Evolutionary conservation across 2,329 filamentous ascomycete species (phyloP).

Genomic region (Apiospora malaysiana): DNA sequence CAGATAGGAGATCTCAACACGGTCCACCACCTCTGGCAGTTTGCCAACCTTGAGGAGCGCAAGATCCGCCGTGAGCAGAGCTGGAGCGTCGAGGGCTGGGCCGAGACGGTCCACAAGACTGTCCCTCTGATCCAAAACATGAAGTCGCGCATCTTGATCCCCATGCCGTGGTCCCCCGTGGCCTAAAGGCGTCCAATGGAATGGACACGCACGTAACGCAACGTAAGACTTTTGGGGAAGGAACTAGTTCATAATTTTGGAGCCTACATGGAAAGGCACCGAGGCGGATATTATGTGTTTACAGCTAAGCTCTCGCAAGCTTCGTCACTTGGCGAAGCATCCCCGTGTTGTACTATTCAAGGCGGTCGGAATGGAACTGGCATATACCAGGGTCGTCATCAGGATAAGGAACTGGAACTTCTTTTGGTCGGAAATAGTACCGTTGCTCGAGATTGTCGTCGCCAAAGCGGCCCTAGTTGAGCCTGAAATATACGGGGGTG

Average conservation of each 20-base stretch:
- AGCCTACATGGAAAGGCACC: background rate
- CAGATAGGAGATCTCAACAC: slow-evolving; percentile 98
- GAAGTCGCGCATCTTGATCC: slow-evolving; percentile 91
- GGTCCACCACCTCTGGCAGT: slow-evolving; percentile 98
- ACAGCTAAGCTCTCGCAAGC: background rate
- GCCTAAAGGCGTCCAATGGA: slow-evolving; percentile 59
- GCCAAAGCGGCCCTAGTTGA: background rate
- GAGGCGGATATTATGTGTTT: background rate
- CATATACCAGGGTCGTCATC: background rate
- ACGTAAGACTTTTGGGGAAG: background rate
- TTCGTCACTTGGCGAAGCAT: slow-evolving; percentile 23
- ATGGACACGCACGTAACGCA: background rate
- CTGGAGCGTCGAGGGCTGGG: slow-evolving; percentile 95
- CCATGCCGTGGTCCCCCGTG: slow-evolving; percentile 96
- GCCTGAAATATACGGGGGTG: background rate
- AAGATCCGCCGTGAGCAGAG: slow-evolving; percentile 90
- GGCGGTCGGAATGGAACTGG: background rate
- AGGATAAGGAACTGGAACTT: slow-evolving; percentile 22
- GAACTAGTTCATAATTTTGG: background rate
- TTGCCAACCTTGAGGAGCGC: slow-evolving; percentile 93
- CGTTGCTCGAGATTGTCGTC: slow-evolving; percentile 7
- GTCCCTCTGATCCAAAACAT: slow-evolving; percentile 96
- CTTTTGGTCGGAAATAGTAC: background rate
- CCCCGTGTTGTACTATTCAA: background rate
- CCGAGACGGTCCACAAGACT: slow-evolving; percentile 96